Conservation (phyloP, 768 basidiomycete species). For the Pluteus cervinus region DNA sequence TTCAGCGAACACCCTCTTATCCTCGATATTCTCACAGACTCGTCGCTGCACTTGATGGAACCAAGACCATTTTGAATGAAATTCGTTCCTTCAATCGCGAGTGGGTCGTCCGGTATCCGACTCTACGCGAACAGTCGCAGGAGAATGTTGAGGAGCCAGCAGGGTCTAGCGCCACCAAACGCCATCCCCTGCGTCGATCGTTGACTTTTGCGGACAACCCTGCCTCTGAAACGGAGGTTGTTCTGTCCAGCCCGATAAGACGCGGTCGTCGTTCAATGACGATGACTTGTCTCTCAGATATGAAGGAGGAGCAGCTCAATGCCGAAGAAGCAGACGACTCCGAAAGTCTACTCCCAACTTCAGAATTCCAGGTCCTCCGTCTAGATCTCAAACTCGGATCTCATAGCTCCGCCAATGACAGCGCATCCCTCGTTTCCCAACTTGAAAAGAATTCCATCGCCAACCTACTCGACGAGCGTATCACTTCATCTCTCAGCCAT, state of each 20-base stretch:
- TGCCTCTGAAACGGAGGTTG: slow-evolving; percentile 55
- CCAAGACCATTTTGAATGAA: slow-evolving; percentile 62
- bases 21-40: slow-evolving; percentile 37
- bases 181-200: slow-evolving; percentile 50
- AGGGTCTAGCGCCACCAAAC: slow-evolving; percentile 25
- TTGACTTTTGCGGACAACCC: slow-evolving; percentile 87
- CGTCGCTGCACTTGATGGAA: slow-evolving; percentile 68
- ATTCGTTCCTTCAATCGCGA: slow-evolving; percentile 79
- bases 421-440: slow-evolving; percentile 76
- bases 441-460: slow-evolving; percentile 93
- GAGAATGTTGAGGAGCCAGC: slow-evolving; percentile 18
- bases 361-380: slow-evolving; percentile 83
- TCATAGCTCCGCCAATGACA: slow-evolving; percentile 55
- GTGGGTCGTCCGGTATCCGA: slow-evolving; percentile 89
- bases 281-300: slow-evolving; percentile 44
- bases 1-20: slow-evolving; percentile 10
- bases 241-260: slow-evolving; percentile 43
- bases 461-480: slow-evolving; percentile 82
- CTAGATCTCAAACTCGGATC: slow-evolving; percentile 91
- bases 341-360: slow-evolving; percentile 35
- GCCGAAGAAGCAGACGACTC: slow-evolving; percentile 22
- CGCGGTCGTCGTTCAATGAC: slow-evolving; percentile 56
- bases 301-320: slow-evolving; percentile 30
- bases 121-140: slow-evolving; percentile 39
- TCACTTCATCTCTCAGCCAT: slow-evolving; percentile 67